Evolutionary conservation across 2,329 filamentous ascomycete genomes (phyloP).

Genomic region (Plectosphaerella plurivora): DNA sequence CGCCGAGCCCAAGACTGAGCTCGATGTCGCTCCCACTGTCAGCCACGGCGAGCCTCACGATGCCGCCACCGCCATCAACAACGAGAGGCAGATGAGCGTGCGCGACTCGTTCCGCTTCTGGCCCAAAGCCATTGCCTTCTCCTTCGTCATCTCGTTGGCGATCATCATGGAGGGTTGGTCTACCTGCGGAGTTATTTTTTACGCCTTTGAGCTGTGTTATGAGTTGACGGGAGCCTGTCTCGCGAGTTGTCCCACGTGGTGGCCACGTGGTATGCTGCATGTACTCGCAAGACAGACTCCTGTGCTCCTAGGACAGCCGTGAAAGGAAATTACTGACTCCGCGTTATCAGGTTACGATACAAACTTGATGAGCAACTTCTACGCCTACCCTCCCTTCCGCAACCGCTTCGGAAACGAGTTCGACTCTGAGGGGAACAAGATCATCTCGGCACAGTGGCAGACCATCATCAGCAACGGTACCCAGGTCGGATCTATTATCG

Average conservation of each 20-base stretch:
- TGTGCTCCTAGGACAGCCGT: too few species aligned
- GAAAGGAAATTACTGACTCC: too few species aligned
- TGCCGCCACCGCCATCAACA: slow-evolving; percentile 10
- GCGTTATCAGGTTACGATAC: slow-evolving; percentile 28
- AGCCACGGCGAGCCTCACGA: slow-evolving; percentile 8
- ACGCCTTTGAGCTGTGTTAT: too few species aligned
- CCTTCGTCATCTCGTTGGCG: slow-evolving; percentile 16
- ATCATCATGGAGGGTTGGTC: slow-evolving; percentile 23
- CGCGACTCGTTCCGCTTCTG: slow-evolving; percentile 14
- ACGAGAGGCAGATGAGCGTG: slow-evolving; percentile 15
- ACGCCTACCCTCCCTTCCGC: slow-evolving; percentile 28
- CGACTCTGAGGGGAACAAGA: neutral
- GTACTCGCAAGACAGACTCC: too few species aligned
- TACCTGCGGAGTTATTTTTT: too few species aligned
- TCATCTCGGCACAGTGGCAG: slow-evolving; percentile 35
- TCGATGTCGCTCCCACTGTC: slow-evolving; percentile 6
- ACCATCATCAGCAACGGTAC: slow-evolving; percentile 40
- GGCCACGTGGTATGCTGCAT: too few species aligned
- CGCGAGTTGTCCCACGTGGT: too few species aligned
- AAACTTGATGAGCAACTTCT: slow-evolving; percentile 29
- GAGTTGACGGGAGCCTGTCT: too few species aligned
- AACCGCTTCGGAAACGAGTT: slow-evolving; percentile 29
- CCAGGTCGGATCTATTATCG: slow-evolving; percentile 41
- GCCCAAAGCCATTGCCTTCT: slow-evolving; percentile 14
- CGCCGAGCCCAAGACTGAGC: neutral